Conservation (phyloP, 2,329 filamentous ascomycete species). For the Penicillium sp. region DNA sequence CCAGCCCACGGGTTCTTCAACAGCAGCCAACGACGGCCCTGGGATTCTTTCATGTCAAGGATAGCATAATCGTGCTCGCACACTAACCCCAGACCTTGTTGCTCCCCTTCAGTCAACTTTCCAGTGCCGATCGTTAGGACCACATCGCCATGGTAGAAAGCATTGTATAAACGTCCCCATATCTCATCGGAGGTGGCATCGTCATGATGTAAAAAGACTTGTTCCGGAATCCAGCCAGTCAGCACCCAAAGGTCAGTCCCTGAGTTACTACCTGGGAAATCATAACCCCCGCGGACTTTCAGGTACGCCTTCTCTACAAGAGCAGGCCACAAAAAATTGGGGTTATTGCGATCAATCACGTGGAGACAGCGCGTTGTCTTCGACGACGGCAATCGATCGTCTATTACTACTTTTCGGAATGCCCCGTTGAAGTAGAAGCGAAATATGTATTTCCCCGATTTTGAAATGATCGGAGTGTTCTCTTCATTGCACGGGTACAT, state of each 20-base stretch:
- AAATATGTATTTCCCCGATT: conserved; percentile 84
- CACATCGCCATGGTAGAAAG: conserved; percentile 74
- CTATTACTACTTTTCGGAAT: conserved; percentile 79
- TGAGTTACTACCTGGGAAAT: conserved; percentile 96
- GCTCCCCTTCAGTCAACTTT: conserved; percentile 69
- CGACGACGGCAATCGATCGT: conserved; percentile 78
- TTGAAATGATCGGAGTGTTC: conserved; percentile 60
- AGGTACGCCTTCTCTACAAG: conserved; percentile 94
- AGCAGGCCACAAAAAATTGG: conserved; percentile 82
- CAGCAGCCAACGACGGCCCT: conserved; percentile 64
- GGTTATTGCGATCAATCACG: conserved; percentile 80
- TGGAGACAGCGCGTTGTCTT: conserved; percentile 72
- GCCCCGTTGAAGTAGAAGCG: conserved; percentile 96
- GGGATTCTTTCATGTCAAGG: conserved; percentile 66
- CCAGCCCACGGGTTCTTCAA: conserved; percentile 93
- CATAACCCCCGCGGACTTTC: conserved; percentile 91
- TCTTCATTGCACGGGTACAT: conserved; percentile 70
- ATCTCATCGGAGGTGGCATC: conserved; percentile 71
- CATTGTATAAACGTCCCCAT: conserved; percentile 72
- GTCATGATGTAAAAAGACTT: conserved; percentile 84
- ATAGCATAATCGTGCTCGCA: conserved; percentile 94
- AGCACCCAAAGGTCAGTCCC: conserved; percentile 90
- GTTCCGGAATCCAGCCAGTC: conserved; percentile 95
- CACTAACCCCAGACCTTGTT: conserved; percentile 75
- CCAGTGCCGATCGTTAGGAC: conserved; percentile 89